Percentiles rank a stretch among this genome's conserved stretches.
Conservation (phyloP, 305 asterid genomes). For the Stenogyne calaminthoides region DNA sequence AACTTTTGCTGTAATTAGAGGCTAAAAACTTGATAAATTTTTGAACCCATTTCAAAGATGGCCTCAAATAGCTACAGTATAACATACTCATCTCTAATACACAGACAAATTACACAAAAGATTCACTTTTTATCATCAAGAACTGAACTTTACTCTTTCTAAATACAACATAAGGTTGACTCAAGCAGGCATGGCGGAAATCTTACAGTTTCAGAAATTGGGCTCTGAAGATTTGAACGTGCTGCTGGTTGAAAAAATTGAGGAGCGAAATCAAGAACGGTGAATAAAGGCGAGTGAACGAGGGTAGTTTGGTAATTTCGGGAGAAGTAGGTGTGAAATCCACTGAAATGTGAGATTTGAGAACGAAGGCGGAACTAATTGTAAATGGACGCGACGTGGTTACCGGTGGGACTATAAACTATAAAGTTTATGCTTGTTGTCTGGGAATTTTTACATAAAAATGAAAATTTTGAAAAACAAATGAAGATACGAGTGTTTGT, state of each 20-base stretch:
- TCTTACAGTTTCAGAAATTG: slow-evolving; percentile 43
- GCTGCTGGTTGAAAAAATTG: slow-evolving; percentile 29
- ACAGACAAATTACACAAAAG: slow-evolving; percentile 23
- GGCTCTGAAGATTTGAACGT: slow-evolving; percentile 31
- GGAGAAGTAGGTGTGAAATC: slow-evolving; percentile 32
- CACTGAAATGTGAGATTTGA: too few species aligned
- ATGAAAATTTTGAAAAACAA: not conserved
- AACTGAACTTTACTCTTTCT: slow-evolving; percentile 32
- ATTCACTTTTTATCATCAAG: slow-evolving; percentile 33
- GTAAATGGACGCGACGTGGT: slow-evolving; percentile 18
- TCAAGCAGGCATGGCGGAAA: slow-evolving; percentile 19
- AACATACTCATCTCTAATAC: slow-evolving; percentile 36
- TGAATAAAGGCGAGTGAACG: slow-evolving; percentile 24
- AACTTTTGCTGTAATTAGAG: slow-evolving; percentile 46
- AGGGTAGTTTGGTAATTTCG: slow-evolving; percentile 37
- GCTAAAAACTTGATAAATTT: slow-evolving; percentile 46
- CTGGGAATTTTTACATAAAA: slow-evolving; percentile 11
- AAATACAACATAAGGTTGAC: slow-evolving; percentile 27
- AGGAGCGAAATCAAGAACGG: slow-evolving; percentile 24
- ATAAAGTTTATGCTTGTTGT: slow-evolving; percentile 21
- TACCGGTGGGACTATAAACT: slow-evolving; percentile 8
- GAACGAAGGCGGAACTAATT: slow-evolving; percentile 35
- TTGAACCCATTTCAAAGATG: slow-evolving; percentile 41
- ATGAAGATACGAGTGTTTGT: not conserved
- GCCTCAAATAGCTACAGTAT: slow-evolving; percentile 44